Evolutionary conservation across 805 yeast genomes (phyloP), one percentile per base, ranked within the genome.

Genomic region (Barnettozyma wickerhamii): DNA sequence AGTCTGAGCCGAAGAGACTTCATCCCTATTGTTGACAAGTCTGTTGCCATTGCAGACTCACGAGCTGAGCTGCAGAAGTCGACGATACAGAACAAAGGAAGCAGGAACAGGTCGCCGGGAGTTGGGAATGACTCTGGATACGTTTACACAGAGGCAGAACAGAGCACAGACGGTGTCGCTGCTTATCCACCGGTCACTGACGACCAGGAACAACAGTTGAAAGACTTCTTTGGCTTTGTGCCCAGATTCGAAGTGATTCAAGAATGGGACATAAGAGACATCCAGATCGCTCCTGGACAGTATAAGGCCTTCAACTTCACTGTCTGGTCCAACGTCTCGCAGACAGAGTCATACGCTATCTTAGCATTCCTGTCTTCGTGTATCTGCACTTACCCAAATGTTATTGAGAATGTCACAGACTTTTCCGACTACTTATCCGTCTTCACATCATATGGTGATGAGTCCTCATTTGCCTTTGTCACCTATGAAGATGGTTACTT

Each of bases 201-300:
- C 10, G 35, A 19, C 9, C 38, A 31, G 15, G 12, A 23, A 18
- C 9, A 14, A 10, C 28, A 27, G 19, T 18, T 41, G 7, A 14
- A 21, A 12, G 27, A 20, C 5, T 30, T 18, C 15, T 41, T 41
- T 41, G 44, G 44, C 6, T 41, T 41, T 20, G 40, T 36, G 10
- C 44, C 44, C 6, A 32, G n/a, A 3, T 41, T 41, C 24, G 44
- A 41, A 41, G 38, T 33, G 5, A 40, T 52, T n/a, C 31, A 29
- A 1, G 50, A 48, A 19, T 41, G 51, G 46, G 44, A 48, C 5
- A 41, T 47, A 2, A 45, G 43, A 19, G 45, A 42, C 13, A 33
- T 53, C 1, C 14, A 39, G 12, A 19, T 52, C 4, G 33, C 24
- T 10, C 56, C 58, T 2, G 58, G 56, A 1, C 31, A 46, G 14